Evolutionary conservation across 176 grass and related monocot species (phyloP), one percentile per base, ranked within the genome.

Genomic region (Lolium rigidum): DNA sequence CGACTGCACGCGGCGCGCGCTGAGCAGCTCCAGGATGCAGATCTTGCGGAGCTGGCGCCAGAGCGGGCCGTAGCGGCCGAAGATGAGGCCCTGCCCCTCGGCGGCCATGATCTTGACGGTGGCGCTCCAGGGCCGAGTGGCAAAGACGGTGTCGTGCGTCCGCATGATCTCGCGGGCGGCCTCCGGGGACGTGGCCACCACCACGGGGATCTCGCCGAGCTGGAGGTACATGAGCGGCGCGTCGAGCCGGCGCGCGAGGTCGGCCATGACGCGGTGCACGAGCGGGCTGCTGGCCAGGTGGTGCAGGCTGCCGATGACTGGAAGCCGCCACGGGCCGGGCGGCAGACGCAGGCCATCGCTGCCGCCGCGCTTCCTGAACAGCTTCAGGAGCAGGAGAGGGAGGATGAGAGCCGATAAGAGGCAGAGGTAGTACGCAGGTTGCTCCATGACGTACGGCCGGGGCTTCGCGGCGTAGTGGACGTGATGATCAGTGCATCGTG

Each of bases 1-100:
- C 0, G 88, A 86, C 15, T 39, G 71, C 20, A 90, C 83, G 70
- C 78, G 88, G 9, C 26, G 50, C 0, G 61, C 61, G 71, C 83
- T 70, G 60, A 90, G 79, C 2, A 90, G 83, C 78, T 90, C 83
- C 0, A 52, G 1, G 78, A 81, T 20, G 77, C 77, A 24, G 59
- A 81, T 48, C 59, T 22, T 55, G 6, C 88, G 88, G 38, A 85
- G 77, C 77, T 81, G 88, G 2, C 88, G 70, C 88, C 82, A 81
- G 4, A 39, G 49, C 37, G 6, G 10, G 56, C 88, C 88, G 14
- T 85, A 81, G 49, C 49, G 88, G 5, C 57, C 68, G 38, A 89
- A 85, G 25, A 70, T 58, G 2, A 89, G 15, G 16, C 82, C 88
- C 5, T 2, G 10, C 39, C 69, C 69, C 20, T 71, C 39, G 0